A percentile compares a stretch with the other conserved stretches of the same genome.
Evolutionary conservation across 345 rosid species (phyloP).

Genomic region (Tarenaya hassleriana): DNA sequence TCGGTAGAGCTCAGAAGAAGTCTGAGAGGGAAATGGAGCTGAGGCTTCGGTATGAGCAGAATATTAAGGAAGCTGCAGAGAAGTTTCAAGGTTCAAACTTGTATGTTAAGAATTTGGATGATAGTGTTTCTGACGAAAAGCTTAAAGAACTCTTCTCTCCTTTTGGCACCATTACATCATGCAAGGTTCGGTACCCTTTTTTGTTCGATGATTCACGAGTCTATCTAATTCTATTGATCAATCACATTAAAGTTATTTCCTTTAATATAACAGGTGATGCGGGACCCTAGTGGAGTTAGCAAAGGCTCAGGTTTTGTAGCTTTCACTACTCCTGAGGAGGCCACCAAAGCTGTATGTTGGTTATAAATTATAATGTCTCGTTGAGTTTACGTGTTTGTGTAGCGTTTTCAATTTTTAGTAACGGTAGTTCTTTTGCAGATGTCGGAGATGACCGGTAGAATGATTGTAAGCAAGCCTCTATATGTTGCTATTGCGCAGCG

Average conservation of each 20-base stretch:
- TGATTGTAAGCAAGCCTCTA: slow-evolving; percentile 77
- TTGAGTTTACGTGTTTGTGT: not conserved
- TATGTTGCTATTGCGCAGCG: slow-evolving; percentile 93
- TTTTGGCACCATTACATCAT: slow-evolving; percentile 78
- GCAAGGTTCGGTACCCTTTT: slow-evolving; percentile 54
- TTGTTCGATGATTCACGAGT: not conserved
- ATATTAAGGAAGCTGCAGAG: slow-evolving; percentile 69
- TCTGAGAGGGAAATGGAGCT: slow-evolving; percentile 75
- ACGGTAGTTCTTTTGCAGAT: slow-evolving; percentile 22
- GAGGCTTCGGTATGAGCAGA: slow-evolving; percentile 66
- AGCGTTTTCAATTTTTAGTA: not conserved
- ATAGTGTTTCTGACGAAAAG: slow-evolving; percentile 70
- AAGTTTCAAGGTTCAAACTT: slow-evolving; percentile 80
- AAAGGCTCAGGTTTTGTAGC: slow-evolving; percentile 97
- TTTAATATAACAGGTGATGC: slow-evolving; percentile 63
- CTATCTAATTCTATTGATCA: slow-evolving; percentile 13
- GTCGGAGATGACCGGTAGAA: slow-evolving; percentile 81
- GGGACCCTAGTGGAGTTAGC: slow-evolving; percentile 77
- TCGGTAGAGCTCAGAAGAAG: slow-evolving; percentile 89
- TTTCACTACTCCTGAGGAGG: slow-evolving; percentile 81
- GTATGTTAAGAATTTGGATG: slow-evolving; percentile 85
- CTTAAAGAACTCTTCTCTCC: slow-evolving; percentile 68
- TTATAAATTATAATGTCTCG: too few species aligned
- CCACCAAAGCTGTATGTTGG: slow-evolving; percentile 83
- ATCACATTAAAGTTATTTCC: too few species aligned